Evolutionary conservation across 352 stramenopile genomes (phyloP), one percentile per base, ranked within the genome.

Genomic region (Phytophthora sojae): DNA sequence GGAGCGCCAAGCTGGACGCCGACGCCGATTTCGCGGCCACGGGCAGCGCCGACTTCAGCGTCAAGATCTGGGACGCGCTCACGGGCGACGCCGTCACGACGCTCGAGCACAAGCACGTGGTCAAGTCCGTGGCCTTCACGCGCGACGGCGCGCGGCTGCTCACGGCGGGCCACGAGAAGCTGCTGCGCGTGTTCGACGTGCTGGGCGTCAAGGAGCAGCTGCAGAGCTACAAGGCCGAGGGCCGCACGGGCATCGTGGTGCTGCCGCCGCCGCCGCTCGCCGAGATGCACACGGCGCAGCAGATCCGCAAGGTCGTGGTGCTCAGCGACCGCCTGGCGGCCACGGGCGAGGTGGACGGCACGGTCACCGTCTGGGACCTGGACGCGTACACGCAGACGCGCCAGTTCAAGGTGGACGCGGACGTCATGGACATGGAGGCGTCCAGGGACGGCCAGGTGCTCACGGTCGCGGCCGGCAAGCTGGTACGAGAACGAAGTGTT

Each of bases 21-120:
- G 76, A 86, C 6, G 93, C 82, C 6, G 83, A 84, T 52, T 90
- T 98, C 21, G 92, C 90, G 0, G 94, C 88, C 4, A 98, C 96
- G 11, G 97, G 92, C 11, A 96, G 82, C 55, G 97, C 95, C 12
- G 97, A 99, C 81, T 99, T 99, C 69, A 94, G 79, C 12, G 97
- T 97, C 47, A 97, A 98, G 67, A 78, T 99, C 15, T 99, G 97
- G 97, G 96, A 99, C 82, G 97, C 97, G 7, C 91, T 98, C 50
- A 99, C 96, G 32, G 97, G 97, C 53, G 88, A 98, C 29, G 76
- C 88, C n/a, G 73, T 99, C 30, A 86, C 93, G 7, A 96, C 91
- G n/a, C 95, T 99, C 35, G 84, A 97, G 30, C 97, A 99, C 83
- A 95, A 97, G 64, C 97, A 99, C 79, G 97, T 99, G 61, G 97